phyloP scores from a whole-genome alignment of 352 stramenopile genomes.

The Globisporangium uncinulatum region DNA sequence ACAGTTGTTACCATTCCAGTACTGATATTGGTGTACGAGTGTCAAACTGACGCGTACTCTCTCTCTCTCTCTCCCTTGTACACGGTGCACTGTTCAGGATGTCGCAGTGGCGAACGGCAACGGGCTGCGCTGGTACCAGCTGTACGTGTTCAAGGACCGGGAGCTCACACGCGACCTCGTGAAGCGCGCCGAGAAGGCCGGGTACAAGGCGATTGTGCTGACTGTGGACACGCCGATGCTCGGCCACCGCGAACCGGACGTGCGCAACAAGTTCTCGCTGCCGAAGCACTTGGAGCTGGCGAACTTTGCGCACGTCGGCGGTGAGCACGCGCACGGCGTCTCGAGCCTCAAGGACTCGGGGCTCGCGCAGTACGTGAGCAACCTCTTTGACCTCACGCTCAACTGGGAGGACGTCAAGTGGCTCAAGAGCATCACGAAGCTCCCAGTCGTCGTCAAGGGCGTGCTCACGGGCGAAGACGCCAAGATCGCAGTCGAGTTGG shows the following conservation, averaged over 20 bases:
- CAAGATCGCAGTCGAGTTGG: slow-evolving; percentile 83
- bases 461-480: slow-evolving; percentile 93
- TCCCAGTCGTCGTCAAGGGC: slow-evolving; percentile 93
- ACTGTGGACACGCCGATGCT: slow-evolving; percentile 96
- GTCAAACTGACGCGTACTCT: neutral
- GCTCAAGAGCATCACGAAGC: slow-evolving; percentile 86
- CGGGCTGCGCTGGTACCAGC: slow-evolving; percentile 92
- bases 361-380: slow-evolving; percentile 39
- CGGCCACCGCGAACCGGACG: slow-evolving; percentile 93
- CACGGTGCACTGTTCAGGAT: slow-evolving; percentile 17
- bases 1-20: neutral
- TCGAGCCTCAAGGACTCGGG: slow-evolving; percentile 42
- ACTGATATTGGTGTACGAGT: neutral
- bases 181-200: slow-evolving; percentile 84
- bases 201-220: slow-evolving; percentile 94
- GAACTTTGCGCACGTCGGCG: slow-evolving; percentile 42
- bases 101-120: slow-evolving; percentile 52
- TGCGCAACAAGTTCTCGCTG: slow-evolving; percentile 90
- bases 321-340: slow-evolving; percentile 59
- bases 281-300: slow-evolving; percentile 57
- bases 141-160: slow-evolving; percentile 95
- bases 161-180: slow-evolving; percentile 91
- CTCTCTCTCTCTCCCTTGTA: neutral
- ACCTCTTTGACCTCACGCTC: slow-evolving; percentile 93
- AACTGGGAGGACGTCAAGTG: slow-evolving; percentile 92